Evolutionary conservation across 2,329 filamentous ascomycete species (phyloP).

Genomic region (Mycocentrospora acerina): DNA sequence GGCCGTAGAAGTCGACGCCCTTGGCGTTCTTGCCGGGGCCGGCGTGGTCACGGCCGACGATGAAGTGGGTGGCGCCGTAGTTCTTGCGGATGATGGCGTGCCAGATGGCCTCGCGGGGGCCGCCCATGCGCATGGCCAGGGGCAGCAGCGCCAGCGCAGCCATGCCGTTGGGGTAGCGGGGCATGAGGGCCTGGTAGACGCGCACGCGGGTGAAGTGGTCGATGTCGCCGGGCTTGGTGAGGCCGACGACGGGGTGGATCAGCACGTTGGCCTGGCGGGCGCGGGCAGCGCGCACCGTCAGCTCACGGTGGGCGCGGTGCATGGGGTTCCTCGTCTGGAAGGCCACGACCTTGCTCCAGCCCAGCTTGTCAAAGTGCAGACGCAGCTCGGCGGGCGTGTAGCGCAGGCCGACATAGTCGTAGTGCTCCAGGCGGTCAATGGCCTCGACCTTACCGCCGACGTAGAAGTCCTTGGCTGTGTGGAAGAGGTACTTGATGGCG

Average conservation of each 20-base stretch:
- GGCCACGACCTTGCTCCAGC: constrained; percentile 95
- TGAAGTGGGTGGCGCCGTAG: constrained; percentile 98
- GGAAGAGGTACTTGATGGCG: constrained; percentile 85
- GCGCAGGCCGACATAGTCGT: constrained; percentile 96
- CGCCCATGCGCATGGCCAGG: constrained; percentile 98
- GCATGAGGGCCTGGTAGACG: constrained; percentile 95
- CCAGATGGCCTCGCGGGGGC: constrained; percentile 97
- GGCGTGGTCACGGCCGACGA: constrained; percentile 96
- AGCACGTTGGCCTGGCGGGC: constrained; percentile 97
- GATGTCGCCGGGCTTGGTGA: constrained; percentile 99
- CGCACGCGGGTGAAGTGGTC: constrained; percentile 99
- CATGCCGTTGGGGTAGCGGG: constrained; percentile 98
- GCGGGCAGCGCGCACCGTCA: constrained; percentile 95
- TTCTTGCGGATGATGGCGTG: constrained; percentile 99
- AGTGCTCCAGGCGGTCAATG: constrained; percentile 93
- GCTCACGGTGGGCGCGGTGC: constrained; percentile 96
- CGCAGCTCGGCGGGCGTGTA: constrained; percentile 94
- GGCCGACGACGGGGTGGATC: constrained; percentile 96
- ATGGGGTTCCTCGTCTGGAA: constrained; percentile 98
- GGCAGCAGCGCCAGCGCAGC: constrained; percentile 92
- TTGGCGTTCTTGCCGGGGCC: constrained; percentile 98
- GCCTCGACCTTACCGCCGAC: constrained; percentile 95
- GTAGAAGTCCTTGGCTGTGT: constrained; percentile 81
- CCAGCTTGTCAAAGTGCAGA: constrained; percentile 98
- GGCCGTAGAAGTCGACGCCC: constrained; percentile 95